These are phyloP conservation scores for Pseudozyma sp. DNA, from an alignment of 1,284 basidiomycete genomes.

Conservation along the genomic window DNA sequence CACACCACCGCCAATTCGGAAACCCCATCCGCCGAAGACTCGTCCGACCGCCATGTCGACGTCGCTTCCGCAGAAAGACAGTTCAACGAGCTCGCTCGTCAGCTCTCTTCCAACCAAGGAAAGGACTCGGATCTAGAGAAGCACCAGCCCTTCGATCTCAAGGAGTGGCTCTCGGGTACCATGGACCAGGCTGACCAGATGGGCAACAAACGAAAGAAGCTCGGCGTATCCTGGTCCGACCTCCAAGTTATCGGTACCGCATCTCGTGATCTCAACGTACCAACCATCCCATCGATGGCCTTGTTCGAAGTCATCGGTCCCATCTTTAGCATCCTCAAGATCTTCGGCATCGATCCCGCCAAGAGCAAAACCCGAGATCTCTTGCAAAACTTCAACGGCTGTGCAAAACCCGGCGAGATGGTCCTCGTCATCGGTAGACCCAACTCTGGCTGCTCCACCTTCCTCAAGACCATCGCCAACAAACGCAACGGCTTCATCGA, in stretches of 20 bases:
- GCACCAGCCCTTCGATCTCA: constrained; percentile 31
- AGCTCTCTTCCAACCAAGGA: constrained; percentile 26
- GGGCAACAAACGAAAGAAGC: constrained; percentile 46
- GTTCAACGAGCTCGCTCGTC: constrained; percentile 37
- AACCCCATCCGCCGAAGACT: constrained; percentile 18
- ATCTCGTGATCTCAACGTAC: constrained; percentile 42
- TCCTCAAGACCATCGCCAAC: constrained; percentile 80
- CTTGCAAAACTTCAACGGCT: constrained; percentile 54
- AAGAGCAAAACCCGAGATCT: constrained; percentile 41
- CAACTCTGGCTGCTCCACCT: constrained; percentile 80
- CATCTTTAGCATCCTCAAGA: constrained; percentile 41
- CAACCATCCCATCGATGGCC: constrained; percentile 53
- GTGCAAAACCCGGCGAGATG: constrained; percentile 61
- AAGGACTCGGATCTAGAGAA: constrained; percentile 40
- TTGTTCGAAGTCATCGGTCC: constrained; percentile 53
- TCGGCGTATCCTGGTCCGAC: constrained; percentile 55
- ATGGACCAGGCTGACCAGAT: constrained; percentile 35
- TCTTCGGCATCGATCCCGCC: constrained; percentile 43
- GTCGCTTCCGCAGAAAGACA: constrained; percentile 39
- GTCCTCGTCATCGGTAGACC: constrained; percentile 80
- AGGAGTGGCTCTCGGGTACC: constrained; percentile 36
- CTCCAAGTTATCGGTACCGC: constrained; percentile 47
- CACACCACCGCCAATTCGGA: constrained; percentile 23
- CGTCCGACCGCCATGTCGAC: constrained; percentile 32
- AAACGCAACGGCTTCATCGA: constrained; percentile 75